Percentiles rank a stretch among this genome's conserved stretches.
Evolutionary conservation across 768 basidiomycete genomes (phyloP).

Genomic region (Xerocomellus intermedius): DNA sequence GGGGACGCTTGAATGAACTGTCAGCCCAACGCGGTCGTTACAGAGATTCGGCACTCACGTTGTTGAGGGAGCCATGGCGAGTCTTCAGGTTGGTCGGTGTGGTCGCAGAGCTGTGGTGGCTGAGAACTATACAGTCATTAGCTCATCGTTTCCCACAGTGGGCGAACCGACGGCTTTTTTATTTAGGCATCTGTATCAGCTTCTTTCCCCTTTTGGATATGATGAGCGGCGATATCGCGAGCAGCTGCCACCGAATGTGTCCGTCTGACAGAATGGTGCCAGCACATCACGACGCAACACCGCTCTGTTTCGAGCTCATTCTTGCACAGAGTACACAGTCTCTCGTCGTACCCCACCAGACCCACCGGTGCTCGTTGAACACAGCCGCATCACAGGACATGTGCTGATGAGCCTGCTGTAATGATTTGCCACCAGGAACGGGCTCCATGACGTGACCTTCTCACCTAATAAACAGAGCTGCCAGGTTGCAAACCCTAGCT

Average conservation of each 20-base stretch:
- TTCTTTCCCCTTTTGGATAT: background rate
- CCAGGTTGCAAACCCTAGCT: background rate
- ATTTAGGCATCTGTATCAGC: too few relatives aligned
- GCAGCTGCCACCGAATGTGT: too few relatives aligned
- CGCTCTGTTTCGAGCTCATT: background rate
- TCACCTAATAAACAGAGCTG: background rate
- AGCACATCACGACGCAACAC: too few relatives aligned
- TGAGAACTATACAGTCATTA: constrained; percentile 39
- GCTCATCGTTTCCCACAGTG: constrained; percentile 26
- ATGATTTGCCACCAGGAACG: constrained; percentile 15
- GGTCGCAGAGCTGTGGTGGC: constrained; percentile 33
- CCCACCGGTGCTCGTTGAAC: background rate
- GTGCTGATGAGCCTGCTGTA: background rate
- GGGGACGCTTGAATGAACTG: constrained; percentile 38
- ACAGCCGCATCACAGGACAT: background rate
- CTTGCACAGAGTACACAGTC: background rate
- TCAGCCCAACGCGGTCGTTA: background rate
- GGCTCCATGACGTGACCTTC: background rate
- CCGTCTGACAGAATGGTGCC: too few relatives aligned
- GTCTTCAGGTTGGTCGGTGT: constrained; percentile 37
- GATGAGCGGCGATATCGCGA: too few relatives aligned
- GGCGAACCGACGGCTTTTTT: background rate
- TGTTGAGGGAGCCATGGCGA: constrained; percentile 49
- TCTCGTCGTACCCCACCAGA: background rate
- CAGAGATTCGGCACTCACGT: constrained; percentile 41